Evolutionary conservation across 1,284 basidiomycete species (phyloP), one percentile per base, ranked within the genome.

Genomic region (Cystobasidium sp.): DNA sequence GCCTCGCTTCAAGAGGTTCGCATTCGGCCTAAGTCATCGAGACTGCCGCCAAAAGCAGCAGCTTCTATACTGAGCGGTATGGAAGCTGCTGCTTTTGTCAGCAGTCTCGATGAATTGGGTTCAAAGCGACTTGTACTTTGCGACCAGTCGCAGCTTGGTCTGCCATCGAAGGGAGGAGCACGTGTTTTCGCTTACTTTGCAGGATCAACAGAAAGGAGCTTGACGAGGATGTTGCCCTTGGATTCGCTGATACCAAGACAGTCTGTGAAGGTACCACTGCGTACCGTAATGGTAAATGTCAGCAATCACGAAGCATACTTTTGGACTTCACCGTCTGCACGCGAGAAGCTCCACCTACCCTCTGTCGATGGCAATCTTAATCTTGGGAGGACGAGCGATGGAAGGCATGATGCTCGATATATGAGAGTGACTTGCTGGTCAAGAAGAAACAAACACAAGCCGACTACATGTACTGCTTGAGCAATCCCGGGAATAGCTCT

Each of bases 151-250:
- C 49, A 51, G 49, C 49, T 16, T 16, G 20, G 49, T 51, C 16
- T 20, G 4, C 20, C 20, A 16, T 51, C 16, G 49, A 16, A 20
- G 20, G 6, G 49, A 20, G 31, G 31, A 31, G 20, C 59, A 62
- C 44, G 39, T 37, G 37, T 20, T 31, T 31, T 37, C 16, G 31
- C 67, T 49, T 41, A 69, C 67, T 69, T 69, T 22, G 73, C 68
- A 1, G 83, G 81, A 65, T 84, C 82, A 39, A 81, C 79, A 0
- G 80, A 82, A 43, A 84, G 80, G 10, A 84, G 80, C 77, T 84
- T 84, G 79, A 84, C 78, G 61, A 83, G 80, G 64, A 81, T 80
- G 73, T 84, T 82, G 6, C 68, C 76, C 58, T 55, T 64, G 5
- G 75, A 62, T 16, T 63, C n/a, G 44, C 31, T 70, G 20, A 67